phyloP scores from a whole-genome alignment of 345 rosid genomes.

The Salix viminalis region DNA sequence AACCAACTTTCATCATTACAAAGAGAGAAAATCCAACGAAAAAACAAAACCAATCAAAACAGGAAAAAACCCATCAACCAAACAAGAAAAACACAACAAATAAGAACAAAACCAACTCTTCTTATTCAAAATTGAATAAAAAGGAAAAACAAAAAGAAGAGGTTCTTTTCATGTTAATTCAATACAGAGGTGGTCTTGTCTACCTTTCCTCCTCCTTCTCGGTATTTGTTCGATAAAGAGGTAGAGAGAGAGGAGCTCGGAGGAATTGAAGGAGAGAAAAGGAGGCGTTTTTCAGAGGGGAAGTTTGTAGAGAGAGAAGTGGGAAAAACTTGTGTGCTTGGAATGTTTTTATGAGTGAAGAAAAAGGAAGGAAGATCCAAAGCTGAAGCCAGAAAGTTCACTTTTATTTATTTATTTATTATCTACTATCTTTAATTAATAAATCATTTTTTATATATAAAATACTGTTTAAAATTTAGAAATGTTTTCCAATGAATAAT shows the following conservation, averaged over 20 bases:
- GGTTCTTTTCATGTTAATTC: neutral
- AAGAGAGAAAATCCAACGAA: neutral
- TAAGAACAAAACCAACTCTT: neutral
- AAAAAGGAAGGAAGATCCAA: neutral
- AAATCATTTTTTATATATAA: neutral
- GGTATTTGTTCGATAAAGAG: neutral
- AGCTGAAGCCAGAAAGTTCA: neutral
- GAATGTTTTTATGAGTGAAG: neutral
- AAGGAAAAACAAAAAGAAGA: neutral
- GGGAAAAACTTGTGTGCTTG: constrained; percentile 15
- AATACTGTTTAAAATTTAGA: too few relatives aligned
- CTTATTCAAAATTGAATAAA: neutral
- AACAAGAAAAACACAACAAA: neutral
- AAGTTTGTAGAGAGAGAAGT: neutral
- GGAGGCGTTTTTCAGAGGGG: neutral
- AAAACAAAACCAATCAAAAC: neutral
- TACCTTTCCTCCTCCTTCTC: neutral
- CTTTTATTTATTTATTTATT: too few relatives aligned
- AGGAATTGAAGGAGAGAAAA: neutral
- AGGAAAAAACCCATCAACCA: neutral
- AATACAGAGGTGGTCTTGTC: neutral
- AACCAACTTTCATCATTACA: neutral
- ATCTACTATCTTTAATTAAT: too few relatives aligned
- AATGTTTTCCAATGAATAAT: too few relatives aligned
- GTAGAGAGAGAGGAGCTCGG: neutral